Base-by-base conservation (phyloP, 139 green algal genomes). In the Chlamydomonas incerta region DNA sequence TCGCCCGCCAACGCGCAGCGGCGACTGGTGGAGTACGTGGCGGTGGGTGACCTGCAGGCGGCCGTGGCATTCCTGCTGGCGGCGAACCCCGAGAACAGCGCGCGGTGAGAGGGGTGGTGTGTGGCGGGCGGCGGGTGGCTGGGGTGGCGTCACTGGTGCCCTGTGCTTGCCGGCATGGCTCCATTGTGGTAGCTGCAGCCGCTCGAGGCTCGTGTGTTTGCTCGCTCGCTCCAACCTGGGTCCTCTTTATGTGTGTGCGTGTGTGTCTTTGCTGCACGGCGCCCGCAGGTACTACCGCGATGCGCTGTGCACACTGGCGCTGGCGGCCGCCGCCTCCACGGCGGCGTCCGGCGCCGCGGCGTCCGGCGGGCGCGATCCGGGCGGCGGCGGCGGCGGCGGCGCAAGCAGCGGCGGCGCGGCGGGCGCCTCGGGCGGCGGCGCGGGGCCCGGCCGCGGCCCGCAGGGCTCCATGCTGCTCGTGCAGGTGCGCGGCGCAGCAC, bases 41-140 rank as follows among this genome's bases (percentile, higher is more conserved):
- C 83, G 9, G 66, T 92, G 34, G 95, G 95, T 2, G 95, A 98
- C 87, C 93, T 93, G 35, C 88, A 94, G 73, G 95, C 94, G 18
- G 95, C 95, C 10, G 95, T 98, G 18, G 95, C 93, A 18, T 96
- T 98, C 80, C 91, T 98, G 80, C 90, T 98, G 72, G 88, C 93
- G 33, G 92, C 87, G 26, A 87, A 85, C 10, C 95, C 95, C 0
- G 95, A 95, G 69, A 79, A 79, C 34, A 92, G 76, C 24, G 88
- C 90, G 3, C 87, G 92, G 79, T 95, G 92, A 62, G 94, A 26
- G 55, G 8, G 41, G 41, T 13, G 41, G 41, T n/a, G n/a, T n/a
- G n/a, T n/a, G n/a, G n/a, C n/a, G n/a, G n/a, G n/a, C n/a, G n/a
- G n/a, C n/a, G n/a, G n/a, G n/a, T n/a, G n/a, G n/a, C n/a, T n/a